Evolutionary conservation across 2,329 filamentous ascomycete species (phyloP), one percentile per base, ranked within the genome.

Genomic region (Neonectria faginata): DNA sequence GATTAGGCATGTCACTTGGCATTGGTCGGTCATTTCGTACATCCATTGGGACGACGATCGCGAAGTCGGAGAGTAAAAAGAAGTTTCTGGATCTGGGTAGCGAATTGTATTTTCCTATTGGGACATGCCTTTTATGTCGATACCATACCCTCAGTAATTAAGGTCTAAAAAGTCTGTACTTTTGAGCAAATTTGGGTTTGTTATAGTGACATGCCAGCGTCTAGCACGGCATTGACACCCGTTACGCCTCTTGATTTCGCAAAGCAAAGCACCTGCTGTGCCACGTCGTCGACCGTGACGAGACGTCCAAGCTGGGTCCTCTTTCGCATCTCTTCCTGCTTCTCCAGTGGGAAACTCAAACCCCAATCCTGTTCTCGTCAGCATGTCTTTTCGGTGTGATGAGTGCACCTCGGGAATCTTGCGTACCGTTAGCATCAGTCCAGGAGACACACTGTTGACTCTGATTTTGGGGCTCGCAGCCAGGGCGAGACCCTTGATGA

Each of bases 391-490:
- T 33, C 16, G 27, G 2, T 7, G 6, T 8, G 6, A 9, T 16
- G 18, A 33, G n/a, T 36, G 5, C 10, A 16, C 14, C 25, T 25
- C 7, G 31, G 20, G 20, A 16, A 1, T 18, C 2, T 50, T 14
- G 5, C 60, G 5, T 71, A 84, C 83, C 39, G 84, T 85, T 42
- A 84, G 69, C 63, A 86, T 72, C 14, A 88, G 67, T 0, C 87
- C 87, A 0, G 88, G 87, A 4, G 82, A 85, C 0, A 89, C 85
- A 47, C 79, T 82, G 66, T 90, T 90, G 6, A 89, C 86, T n/a
- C 87, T 75, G 22, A 90, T 85, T 47, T 81, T 82, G 0, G 87
- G 86, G 1, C 82, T 83, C 11, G 83, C 83, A 62, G 86, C 84
- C 5, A 80, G 73, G 0, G 87, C 87, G 33, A 89, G 78, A 9